These are phyloP conservation scores for Chalciporus sphaerocephalus DNA, from an alignment of 768 basidiomycete species.

Conservation along the genomic window DNA sequence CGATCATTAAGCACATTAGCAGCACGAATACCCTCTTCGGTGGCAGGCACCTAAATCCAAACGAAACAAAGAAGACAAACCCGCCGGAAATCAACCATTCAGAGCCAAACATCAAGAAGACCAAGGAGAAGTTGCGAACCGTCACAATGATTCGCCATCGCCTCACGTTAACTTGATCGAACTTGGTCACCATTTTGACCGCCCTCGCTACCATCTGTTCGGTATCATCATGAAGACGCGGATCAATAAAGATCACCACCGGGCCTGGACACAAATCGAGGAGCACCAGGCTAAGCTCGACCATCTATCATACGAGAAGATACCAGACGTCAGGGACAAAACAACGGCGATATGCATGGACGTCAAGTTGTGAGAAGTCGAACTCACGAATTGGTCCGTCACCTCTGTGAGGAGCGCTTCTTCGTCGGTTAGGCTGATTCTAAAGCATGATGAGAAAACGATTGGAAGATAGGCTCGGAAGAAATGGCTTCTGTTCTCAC, in stretches of 20 bases:
- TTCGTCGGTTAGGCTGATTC: conserved; percentile 13
- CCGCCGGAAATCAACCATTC: background rate
- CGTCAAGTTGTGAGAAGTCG: background rate
- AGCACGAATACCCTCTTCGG: conserved; percentile 49
- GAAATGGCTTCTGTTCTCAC: conserved; percentile 5
- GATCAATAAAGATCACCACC: conserved; percentile 50
- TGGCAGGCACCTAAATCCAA: conserved; percentile 52
- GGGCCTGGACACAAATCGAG: conserved; percentile 44
- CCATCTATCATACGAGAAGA: conserved; percentile 35
- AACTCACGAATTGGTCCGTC: conserved; percentile 32
- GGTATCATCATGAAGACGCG: conserved; percentile 37
- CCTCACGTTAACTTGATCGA: conserved; percentile 37
- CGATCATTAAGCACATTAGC: conserved; percentile 36
- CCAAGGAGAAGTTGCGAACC: conserved; percentile 33
- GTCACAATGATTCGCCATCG: conserved; percentile 44
- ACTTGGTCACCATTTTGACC: conserved; percentile 36
- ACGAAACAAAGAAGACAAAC: no score
- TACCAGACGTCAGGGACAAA: background rate
- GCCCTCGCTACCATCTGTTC: conserved; percentile 42
- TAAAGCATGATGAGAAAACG: background rate
- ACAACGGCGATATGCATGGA: background rate
- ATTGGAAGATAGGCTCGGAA: background rate
- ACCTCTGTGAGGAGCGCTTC: conserved; percentile 17
- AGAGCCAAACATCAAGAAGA: background rate
- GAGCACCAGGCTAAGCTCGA: conserved; percentile 45